These are phyloP conservation scores for Boletus pseudopeckii DNA, from an alignment of 768 basidiomycete species.

Conservation along the genomic window DNA sequence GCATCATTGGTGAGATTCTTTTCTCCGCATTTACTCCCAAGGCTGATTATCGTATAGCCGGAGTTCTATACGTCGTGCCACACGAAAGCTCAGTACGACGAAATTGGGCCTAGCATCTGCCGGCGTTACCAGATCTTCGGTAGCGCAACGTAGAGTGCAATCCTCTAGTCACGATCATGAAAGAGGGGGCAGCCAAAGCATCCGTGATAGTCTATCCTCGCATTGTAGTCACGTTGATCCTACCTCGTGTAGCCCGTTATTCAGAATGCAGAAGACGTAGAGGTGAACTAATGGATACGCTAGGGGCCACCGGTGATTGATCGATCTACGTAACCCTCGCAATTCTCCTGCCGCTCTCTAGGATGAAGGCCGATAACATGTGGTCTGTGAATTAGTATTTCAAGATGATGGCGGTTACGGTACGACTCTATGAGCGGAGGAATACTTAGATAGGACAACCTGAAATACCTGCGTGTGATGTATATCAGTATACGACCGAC, in stretches of 20 bases:
- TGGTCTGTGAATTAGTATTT: neutral
- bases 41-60: constrained; percentile 48
- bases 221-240: neutral
- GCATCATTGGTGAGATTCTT: constrained; percentile 73
- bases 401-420: too few species aligned
- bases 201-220: neutral
- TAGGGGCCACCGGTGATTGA: neutral
- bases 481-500: too few species aligned
- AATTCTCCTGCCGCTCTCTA: constrained; percentile 1
- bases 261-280: constrained; percentile 6
- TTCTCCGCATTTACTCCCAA: neutral
- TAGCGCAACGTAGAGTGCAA: constrained; percentile 59
- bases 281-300: neutral
- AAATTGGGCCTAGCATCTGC: constrained; percentile 89
- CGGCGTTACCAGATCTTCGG: constrained; percentile 93
- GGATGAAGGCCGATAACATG: constrained; percentile 13
- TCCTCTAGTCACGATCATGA: neutral
- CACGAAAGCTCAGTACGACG: constrained; percentile 92
- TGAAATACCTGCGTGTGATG: neutral
- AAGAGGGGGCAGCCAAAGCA: neutral
- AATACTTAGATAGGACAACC: neutral
- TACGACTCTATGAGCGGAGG: too few species aligned
- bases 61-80: constrained; percentile 95
- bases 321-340: neutral
- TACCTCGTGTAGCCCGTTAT: neutral